Evolutionary conservation across 2,329 filamentous ascomycete genomes (phyloP), one percentile per base, ranked within the genome.

Genomic region (Exophiala calicioides): DNA sequence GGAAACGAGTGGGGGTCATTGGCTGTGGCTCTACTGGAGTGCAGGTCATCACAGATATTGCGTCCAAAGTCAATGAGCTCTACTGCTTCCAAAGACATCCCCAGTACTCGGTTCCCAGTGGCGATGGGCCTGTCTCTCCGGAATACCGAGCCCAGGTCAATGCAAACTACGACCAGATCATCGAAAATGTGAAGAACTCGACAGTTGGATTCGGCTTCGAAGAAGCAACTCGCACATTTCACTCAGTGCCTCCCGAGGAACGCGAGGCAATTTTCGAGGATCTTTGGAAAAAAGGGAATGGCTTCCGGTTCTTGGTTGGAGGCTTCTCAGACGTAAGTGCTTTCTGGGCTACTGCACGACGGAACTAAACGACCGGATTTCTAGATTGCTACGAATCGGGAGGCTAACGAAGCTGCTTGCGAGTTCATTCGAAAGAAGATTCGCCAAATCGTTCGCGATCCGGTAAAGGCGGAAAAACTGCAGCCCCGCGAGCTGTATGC

Each of bases 401-500:
- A 63, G 13, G 69, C 68, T 15, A 73, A 74, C 47, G 55, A 65
- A 15, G 62, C 60, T 18, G 64, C 66, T 0, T 67, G 62, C 41
- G 54, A 66, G 7, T 73, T 69, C 53, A 61, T 69, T 47, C 55
- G 58, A 21, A 57, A 57, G n/a, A 66, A 66, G 48, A 67, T 68
- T 24, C 10, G 45, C 3, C 34, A 48, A n/a, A 58, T 53, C 2
- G 61, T 69, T 9, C 54, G 58, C 18, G 65, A 68, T 39, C 63
- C 61, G 8, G 44, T 58, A 24, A 67, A 62, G 36, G 58, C 56
- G 5, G 42, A 47, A 6, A 51, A 58, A 5, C 56, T 68, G 8
- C 53, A 33, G 65, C 79, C 73, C 1, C 74, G 80, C 41, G 62
- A 76, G 29, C 79, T 79, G 52, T 80, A 75, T 12, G 65, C 71